Base-by-base conservation (phyloP, 495 filamentous ascomycete genomes). In the Talaromyces adpressus region DNA sequence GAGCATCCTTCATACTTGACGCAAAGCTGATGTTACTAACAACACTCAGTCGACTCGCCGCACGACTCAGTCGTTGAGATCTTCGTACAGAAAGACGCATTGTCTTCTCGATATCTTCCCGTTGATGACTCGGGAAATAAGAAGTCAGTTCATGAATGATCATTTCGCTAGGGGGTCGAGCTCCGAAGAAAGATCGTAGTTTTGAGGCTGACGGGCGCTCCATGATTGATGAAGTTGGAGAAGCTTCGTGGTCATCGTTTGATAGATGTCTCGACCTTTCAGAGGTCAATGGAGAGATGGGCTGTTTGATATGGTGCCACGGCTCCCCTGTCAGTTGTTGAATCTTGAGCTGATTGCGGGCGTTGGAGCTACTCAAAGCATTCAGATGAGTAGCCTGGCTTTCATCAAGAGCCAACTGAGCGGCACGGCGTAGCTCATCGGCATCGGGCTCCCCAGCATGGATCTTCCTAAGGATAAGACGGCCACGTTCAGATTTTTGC, bases 61-160 rank as follows among this genome's bases (percentile, higher is more conserved):
- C 91, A 68, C 88, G 89, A 75, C 95, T 98, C 41, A 97, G 81
- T 51, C 94, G 87, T 49, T 87, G 88, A 47, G 94, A 98, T 70
- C 94, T 85, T 52, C 94, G 84, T 67, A 96, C 87, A 2, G 92
- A 96, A 76, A 96, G 85, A 45, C 92, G 89, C 66, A 96, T 91
- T 0, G 94, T 97, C 68, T 91, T 85, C 69, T 97, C 95, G 64
- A 99, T 95, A 62, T 92, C 90, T 71, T 96, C 91, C 59, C 89
- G 85, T 41, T 91, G 87, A 70, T 97, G 92, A 67, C 96, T 93
- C 2, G 94, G 94, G 83, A 99, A 99, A 77, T 97, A 99, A 6
- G 93, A 93, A 12, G 89, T 90, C 47, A 98, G 82, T 71, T 99
- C 94, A 29, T 92, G 92, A 54, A 93, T 94, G 70, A 99, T 98